Percentiles rank a stretch among this genome's conserved stretches.
Evolutionary conservation across 2,329 filamentous ascomycete genomes (phyloP).

Genomic region (Cladosporium sp.): DNA sequence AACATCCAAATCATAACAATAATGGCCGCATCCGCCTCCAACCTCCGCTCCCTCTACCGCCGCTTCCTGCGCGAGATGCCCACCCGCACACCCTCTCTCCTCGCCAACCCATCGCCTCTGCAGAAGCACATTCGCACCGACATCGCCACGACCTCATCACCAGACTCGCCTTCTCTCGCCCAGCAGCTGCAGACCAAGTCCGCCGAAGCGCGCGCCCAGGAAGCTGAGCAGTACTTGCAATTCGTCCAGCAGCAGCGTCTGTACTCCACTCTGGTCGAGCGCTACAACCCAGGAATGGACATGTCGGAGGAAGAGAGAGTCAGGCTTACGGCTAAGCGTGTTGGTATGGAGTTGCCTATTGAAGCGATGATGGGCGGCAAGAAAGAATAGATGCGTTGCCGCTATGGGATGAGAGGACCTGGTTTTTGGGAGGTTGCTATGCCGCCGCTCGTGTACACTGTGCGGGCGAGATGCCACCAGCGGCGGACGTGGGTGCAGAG

Average conservation of each 20-base stretch:
- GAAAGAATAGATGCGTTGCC: not conserved
- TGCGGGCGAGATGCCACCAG: not conserved
- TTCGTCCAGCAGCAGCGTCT: conserved; percentile 84
- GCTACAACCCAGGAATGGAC: conserved; percentile 90
- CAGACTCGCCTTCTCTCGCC: conserved; percentile 40
- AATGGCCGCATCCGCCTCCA: conserved; percentile 44
- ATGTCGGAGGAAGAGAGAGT: conserved; percentile 85
- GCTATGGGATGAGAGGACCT: not conserved
- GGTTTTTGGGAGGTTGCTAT: not conserved
- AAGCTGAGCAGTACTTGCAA: conserved; percentile 75
- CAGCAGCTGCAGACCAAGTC: conserved; percentile 16
- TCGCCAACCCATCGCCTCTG: conserved; percentile 63
- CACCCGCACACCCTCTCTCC: conserved; percentile 57
- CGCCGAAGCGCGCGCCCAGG: conserved; percentile 35
- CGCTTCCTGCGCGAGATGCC: conserved; percentile 87
- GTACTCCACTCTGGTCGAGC: conserved; percentile 78
- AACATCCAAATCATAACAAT: not conserved
- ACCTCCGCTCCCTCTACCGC: conserved; percentile 78
- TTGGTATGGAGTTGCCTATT: conserved; percentile 84
- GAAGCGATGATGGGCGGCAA: conserved; percentile 42
- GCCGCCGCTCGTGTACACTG: not conserved
- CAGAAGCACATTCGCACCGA: conserved; percentile 67
- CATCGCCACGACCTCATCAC: conserved; percentile 48
- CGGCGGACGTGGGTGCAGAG: not conserved
- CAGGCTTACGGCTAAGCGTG: conserved; percentile 76